These are phyloP conservation scores for Loxodes magnus DNA, from an alignment of 73 alveolate genomes.

Conservation along the genomic window DNA sequence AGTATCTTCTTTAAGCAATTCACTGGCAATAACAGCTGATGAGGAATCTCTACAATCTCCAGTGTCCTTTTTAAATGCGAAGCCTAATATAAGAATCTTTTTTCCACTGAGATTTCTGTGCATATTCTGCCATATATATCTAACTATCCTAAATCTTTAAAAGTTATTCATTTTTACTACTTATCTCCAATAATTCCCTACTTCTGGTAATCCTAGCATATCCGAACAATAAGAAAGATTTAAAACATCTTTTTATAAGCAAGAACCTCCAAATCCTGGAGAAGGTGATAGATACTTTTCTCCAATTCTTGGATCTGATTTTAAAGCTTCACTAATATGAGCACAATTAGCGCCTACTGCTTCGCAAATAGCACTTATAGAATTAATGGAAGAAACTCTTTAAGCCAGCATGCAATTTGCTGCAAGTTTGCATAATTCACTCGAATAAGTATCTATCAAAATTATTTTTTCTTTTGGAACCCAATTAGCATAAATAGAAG, in stretches of 20 bases:
- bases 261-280: slow-evolving; percentile 97
- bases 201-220: slow-evolving; percentile 53
- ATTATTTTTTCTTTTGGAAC: slow-evolving; percentile 46
- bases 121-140: slow-evolving; percentile 6
- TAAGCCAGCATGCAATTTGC: slow-evolving; percentile 91
- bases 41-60: slow-evolving; percentile 63
- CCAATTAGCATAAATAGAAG: slow-evolving; percentile 39
- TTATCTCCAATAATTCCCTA: slow-evolving; percentile 65
- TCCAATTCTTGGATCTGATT: slow-evolving; percentile 85
- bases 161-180: slow-evolving; percentile 73
- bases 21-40: slow-evolving; percentile 23
- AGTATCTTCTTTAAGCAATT: slow-evolving; percentile 27
- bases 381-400: slow-evolving; percentile 83
- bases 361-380: slow-evolving; percentile 92
- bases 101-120: slow-evolving; percentile 25
- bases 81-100: slow-evolving; percentile 53
- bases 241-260: slow-evolving; percentile 86
- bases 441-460: slow-evolving; percentile 33
- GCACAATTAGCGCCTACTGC: slow-evolving; percentile 78
- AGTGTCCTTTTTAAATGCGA: slow-evolving; percentile 68
- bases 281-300: slow-evolving; percentile 64
- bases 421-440: slow-evolving; percentile 74
- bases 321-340: slow-evolving; percentile 47
- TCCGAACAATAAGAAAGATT: slow-evolving; percentile 55
- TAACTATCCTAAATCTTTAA: slow-evolving; percentile 44